These are phyloP conservation scores for Metarhizium robertsii DNA, from an alignment of 2,329 filamentous ascomycete species.

Conservation along the genomic window DNA sequence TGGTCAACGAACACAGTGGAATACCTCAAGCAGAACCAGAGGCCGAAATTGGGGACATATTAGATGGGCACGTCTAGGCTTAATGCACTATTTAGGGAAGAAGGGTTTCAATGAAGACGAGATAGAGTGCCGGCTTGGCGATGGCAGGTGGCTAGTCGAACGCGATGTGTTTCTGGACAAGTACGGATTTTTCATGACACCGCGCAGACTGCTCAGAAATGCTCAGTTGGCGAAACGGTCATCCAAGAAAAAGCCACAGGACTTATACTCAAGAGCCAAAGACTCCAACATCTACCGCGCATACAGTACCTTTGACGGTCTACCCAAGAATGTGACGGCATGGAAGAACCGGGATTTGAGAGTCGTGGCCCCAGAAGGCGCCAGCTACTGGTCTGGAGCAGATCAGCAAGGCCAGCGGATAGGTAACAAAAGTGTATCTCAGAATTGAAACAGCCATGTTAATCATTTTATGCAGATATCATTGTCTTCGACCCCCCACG, in stretches of 20 bases:
- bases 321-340: conserved; percentile 12
- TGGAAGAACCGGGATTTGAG: conserved; percentile 18
- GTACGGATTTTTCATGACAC: conserved; percentile 12
- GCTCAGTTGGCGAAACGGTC: conserved; percentile 3
- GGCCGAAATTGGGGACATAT: conserved; percentile 13
- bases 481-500: conserved; percentile 12
- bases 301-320: conserved; percentile 17
- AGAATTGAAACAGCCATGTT: background rate
- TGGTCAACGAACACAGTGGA: conserved; percentile 16
- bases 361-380: conserved; percentile 18
- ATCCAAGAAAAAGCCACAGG: conserved; percentile 3
- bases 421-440: conserved; percentile 2
- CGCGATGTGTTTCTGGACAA: conserved; percentile 14
- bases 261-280: conserved; percentile 11
- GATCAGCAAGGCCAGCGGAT: conserved; percentile 13
- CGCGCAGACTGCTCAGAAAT: conserved; percentile 4
- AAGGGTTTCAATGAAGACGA: conserved; percentile 17
- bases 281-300: conserved; percentile 17
- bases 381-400: conserved; percentile 14
- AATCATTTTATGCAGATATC: background rate
- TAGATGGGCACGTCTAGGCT: conserved; percentile 13
- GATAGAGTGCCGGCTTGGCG: conserved; percentile 13
- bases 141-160: conserved; percentile 15
- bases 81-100: conserved; percentile 15
- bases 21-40: conserved; percentile 9